Evolutionary conservation across 306 rosid genomes (phyloP).

Genomic region (Cyclanthera cordifolia): DNA sequence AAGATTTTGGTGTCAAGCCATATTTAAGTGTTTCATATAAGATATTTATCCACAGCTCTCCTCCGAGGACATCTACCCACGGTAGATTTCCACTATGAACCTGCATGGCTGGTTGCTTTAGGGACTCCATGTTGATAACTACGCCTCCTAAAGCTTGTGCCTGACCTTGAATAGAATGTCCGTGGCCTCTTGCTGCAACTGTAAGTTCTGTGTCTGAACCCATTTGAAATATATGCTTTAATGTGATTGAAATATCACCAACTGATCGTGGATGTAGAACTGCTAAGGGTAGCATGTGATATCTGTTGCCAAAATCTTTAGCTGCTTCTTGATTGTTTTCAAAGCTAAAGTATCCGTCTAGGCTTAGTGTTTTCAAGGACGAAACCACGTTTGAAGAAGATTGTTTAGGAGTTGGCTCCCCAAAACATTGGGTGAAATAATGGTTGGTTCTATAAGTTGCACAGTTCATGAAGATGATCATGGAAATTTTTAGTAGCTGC

Average conservation of each 20-base stretch:
- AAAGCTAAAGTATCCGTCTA: conserved; percentile 57
- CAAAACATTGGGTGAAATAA: conserved; percentile 13
- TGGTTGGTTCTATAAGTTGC: conserved; percentile 35
- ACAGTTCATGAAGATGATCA: conserved; percentile 34
- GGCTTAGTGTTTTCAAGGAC: conserved; percentile 38
- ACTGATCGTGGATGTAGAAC: conserved; percentile 60
- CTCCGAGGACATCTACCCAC: conserved; percentile 75
- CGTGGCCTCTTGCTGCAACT: conserved; percentile 86
- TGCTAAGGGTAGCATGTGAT: conserved; percentile 67
- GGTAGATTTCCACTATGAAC: conserved; percentile 40
- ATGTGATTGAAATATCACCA: conserved; percentile 44
- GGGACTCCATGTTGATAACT: conserved; percentile 73
- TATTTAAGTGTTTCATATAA: conserved; percentile 65
- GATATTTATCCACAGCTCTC: conserved; percentile 85
- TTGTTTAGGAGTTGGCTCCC: conserved; percentile 17
- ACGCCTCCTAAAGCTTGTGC: conserved; percentile 62
- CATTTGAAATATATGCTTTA: conserved; percentile 39
- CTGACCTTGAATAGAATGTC: conserved; percentile 79
- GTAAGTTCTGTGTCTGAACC: conserved; percentile 53
- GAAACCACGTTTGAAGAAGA: conserved; percentile 18
- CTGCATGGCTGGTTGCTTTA: conserved; percentile 36
- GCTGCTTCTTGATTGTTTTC: conserved; percentile 45
- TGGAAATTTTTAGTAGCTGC: conserved; percentile 1
- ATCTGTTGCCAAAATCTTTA: conserved; percentile 66
- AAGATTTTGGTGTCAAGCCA: conserved; percentile 85